These are phyloP conservation scores for Paramecium sonneborni DNA, from an alignment of 73 alveolate species.

Conservation along the genomic window DNA sequence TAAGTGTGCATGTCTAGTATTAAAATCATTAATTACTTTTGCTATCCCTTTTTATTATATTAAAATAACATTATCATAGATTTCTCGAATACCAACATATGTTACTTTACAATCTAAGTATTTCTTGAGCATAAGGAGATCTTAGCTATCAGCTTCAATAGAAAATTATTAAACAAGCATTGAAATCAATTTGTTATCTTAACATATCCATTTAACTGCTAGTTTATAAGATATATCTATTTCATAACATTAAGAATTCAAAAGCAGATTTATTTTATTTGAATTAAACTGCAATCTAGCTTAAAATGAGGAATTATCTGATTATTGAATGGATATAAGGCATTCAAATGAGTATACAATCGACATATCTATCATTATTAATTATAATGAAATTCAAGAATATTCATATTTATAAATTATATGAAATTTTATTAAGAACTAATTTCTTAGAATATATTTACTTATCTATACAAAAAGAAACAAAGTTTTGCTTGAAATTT, in stretches of 20 bases:
- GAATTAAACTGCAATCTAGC: not conserved
- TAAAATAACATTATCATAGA: not conserved
- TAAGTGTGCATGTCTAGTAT: not conserved
- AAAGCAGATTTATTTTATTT: not conserved
- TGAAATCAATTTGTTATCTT: not conserved
- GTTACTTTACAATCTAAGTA: not conserved
- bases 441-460: not conserved
- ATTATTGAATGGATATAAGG: not conserved
- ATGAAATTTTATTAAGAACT: not conserved
- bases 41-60: not conserved
- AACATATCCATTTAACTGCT: not conserved
- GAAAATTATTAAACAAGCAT: not conserved
- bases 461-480: not conserved
- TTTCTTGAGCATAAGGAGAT: not conserved
- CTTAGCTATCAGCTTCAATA: not conserved
- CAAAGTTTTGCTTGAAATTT: not conserved
- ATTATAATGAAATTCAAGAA: not conserved
- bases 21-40: not conserved
- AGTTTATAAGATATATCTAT: not conserved
- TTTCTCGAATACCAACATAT: not conserved
- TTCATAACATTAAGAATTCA: not conserved
- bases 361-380: not conserved
- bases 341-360: not conserved
- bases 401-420: not conserved
- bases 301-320: not conserved